These are phyloP conservation scores for Rhamnella rubrinervis DNA, from an alignment of 331 rosid genomes.

Conservation along the genomic window DNA sequence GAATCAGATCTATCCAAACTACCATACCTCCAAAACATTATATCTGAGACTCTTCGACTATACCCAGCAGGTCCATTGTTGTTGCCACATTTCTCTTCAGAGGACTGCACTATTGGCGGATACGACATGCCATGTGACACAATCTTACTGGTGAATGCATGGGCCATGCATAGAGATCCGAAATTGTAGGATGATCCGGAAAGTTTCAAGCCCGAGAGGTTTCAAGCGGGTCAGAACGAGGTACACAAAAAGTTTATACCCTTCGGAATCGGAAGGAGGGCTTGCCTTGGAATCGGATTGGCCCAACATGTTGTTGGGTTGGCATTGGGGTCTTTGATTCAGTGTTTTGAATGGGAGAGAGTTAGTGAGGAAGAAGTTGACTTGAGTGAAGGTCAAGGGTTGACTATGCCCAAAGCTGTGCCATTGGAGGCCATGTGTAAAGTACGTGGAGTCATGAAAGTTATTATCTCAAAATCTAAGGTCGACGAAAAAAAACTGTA, in stretches of 20 bases:
- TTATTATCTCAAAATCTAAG: not conserved
- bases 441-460: not conserved
- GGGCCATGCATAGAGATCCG: not conserved
- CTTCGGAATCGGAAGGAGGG: conserved; percentile 14
- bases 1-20: not conserved
- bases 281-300: conserved; percentile 1
- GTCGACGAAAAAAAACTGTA: not conserved
- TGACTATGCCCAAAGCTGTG: not conserved
- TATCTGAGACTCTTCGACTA: not conserved
- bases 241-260: not conserved
- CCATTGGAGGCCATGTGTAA: not conserved
- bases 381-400: not conserved
- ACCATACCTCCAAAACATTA: not conserved
- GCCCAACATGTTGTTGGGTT: not conserved
- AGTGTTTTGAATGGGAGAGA: conserved; percentile 18
- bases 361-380: not conserved
- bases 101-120: not conserved
- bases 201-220: conserved; percentile 10
- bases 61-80: not conserved
- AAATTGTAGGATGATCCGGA: conserved; percentile 3
- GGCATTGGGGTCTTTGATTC: conserved; percentile 14
- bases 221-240: not conserved
- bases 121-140: conserved; percentile 1
- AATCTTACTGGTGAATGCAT: not conserved
- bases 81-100: not conserved